phyloP scores from a whole-genome alignment of 192 early-diverging fungal species.

The Haplosporangium gracile region DNA sequence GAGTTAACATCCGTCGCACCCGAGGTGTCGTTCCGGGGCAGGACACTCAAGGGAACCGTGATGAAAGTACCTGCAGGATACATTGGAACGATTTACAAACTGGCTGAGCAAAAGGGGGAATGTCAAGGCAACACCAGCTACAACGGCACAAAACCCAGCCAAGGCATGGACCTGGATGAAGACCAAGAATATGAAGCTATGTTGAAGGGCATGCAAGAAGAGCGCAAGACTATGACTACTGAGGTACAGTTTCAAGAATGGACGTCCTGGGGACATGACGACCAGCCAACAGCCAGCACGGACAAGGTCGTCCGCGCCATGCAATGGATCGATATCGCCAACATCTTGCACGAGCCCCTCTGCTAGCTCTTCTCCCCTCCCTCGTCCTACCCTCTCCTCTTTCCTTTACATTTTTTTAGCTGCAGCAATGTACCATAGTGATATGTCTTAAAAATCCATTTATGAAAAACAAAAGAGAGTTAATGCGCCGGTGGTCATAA shows the following conservation, averaged over 20 bases:
- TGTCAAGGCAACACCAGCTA: not conserved
- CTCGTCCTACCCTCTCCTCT: too few species aligned
- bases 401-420: too few species aligned
- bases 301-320: slow-evolving; percentile 50
- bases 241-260: slow-evolving; percentile 39
- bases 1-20: slow-evolving; percentile 5
- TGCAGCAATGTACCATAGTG: too few species aligned
- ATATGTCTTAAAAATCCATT: not conserved
- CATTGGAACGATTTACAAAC: slow-evolving; percentile 26
- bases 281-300: slow-evolving; percentile 17
- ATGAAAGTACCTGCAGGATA: slow-evolving; percentile 36
- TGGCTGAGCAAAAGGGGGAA: not conserved
- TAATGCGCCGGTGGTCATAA: not conserved
- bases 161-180: slow-evolving; percentile 10
- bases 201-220: slow-evolving; percentile 47
- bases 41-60: slow-evolving; percentile 42
- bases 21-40: slow-evolving; percentile 45
- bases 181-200: slow-evolving; percentile 48
- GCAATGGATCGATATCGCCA: slow-evolving; percentile 54
- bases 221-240: slow-evolving; percentile 31
- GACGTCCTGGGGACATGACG: slow-evolving; percentile 51
- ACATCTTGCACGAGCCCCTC: slow-evolving; percentile 38
- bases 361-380: slow-evolving; percentile 2
- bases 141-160: not conserved
- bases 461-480: too few species aligned